Base-by-base conservation (phyloP, 345 rosid species). In the Ceriops zippeliana region DNA sequence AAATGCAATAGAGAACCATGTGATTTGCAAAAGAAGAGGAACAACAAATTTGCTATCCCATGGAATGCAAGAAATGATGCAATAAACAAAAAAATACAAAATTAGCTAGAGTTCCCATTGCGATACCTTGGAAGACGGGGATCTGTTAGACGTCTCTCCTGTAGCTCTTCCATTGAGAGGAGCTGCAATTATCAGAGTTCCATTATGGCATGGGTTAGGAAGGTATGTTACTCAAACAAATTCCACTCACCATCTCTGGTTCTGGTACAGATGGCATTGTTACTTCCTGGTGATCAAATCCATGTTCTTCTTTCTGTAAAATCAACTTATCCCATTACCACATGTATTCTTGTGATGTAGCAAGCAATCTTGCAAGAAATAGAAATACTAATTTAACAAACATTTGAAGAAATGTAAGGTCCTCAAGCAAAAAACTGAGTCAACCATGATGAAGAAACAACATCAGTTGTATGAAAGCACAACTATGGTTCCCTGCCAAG, bases 91-190 rank as follows among this genome's bases (percentile, higher is more conserved):
- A 22, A 38, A 42, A 13, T 0, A 42, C 4, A 54, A 54, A 63
- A 58, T n/a, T 16, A 61, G 60, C n/a, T 37, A 52, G 9, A 66
- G 37, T 22, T 37, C 17, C 27, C 54, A 30, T 53, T 34, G 27
- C 53, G 54, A 71, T 76, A 93, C 99, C 89, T 88, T 59, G 99
- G 96, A 67, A 95, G 85, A 60, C 79, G 83, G 73, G 96, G 97
- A 79, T 95, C 97, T 72, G 86, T 88, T 62, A 88, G 82, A 69
- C 93, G 96, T 70, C 78, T 86, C 56, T 90, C 93, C 5, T 90
- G 93, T 68, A 90, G 71, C 75, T 88, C 90, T 78, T 95, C 99
- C 81, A 91, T 53, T 47, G 96, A 83, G 52, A 85, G 78, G 79
- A 95, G 97, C 99, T 95, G 89, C 80, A 83, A 79, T 22, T 70